These are phyloP conservation scores for Arabis alpina DNA, from an alignment of 345 rosid genomes.

Conservation along the genomic window DNA sequence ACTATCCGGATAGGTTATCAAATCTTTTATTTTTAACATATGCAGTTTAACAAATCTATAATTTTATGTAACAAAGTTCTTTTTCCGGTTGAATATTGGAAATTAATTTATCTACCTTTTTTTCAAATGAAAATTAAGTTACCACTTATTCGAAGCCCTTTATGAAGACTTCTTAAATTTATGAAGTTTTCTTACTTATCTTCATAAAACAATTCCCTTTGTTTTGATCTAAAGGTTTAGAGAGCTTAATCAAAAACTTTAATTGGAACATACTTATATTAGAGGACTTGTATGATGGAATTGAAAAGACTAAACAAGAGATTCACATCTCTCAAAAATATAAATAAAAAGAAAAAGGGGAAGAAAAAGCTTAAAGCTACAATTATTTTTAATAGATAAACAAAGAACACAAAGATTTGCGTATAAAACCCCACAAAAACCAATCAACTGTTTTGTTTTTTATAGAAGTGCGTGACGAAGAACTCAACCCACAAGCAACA, in stretches of 20 bases:
- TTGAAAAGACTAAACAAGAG: constrained; percentile 4
- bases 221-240: not conserved
- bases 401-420: not conserved
- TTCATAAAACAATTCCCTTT: not conserved
- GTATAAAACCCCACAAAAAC: constrained; percentile 6
- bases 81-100: no score
- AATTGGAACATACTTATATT: not conserved
- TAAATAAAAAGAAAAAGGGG: not conserved
- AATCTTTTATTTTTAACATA: no score
- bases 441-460: not conserved
- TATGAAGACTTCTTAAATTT: not conserved
- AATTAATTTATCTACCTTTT: no score
- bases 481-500: constrained; percentile 35
- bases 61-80: no score
- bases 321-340: constrained; percentile 9
- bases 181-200: constrained; percentile 7
- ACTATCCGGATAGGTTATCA: no score
- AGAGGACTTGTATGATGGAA: constrained; percentile 1
- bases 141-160: not conserved
- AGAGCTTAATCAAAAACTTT: not conserved
- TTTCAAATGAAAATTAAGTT: not conserved
- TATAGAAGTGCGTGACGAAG: constrained; percentile 34
- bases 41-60: no score
- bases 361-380: constrained; percentile 17
- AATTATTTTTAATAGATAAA: not conserved